phyloP scores from a whole-genome alignment of 1,284 basidiomycete genomes.

The Ustilago cynodontis region DNA sequence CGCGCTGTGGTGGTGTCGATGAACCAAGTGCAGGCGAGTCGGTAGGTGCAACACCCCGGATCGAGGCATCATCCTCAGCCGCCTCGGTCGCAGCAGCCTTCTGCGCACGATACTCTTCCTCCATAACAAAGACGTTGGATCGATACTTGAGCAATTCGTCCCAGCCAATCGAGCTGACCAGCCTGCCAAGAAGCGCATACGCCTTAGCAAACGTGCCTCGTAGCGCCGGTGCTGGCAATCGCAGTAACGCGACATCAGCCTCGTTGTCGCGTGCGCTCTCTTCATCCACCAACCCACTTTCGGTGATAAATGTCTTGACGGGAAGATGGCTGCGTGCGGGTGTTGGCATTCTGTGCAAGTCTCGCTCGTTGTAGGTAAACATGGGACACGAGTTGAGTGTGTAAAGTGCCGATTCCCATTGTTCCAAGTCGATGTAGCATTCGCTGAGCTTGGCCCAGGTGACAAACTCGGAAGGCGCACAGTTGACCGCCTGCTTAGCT shows the following conservation, averaged over 20 bases:
- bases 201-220: slow-evolving; percentile 96
- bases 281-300: slow-evolving; percentile 76
- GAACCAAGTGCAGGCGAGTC: slow-evolving; percentile 39
- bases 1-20: slow-evolving; percentile 40
- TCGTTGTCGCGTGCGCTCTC: slow-evolving; percentile 82
- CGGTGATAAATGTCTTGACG: slow-evolving; percentile 84
- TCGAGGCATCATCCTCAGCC: slow-evolving; percentile 36
- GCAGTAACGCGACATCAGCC: slow-evolving; percentile 91
- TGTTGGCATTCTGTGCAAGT: slow-evolving; percentile 87
- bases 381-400: slow-evolving; percentile 99
- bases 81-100: slow-evolving; percentile 67
- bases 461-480: slow-evolving; percentile 95
- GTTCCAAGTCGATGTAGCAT: slow-evolving; percentile 87
- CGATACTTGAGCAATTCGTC: slow-evolving; percentile 95
- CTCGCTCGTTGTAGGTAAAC: slow-evolving; percentile 98
- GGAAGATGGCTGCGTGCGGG: slow-evolving; percentile 88
- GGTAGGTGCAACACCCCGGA: slow-evolving; percentile 23
- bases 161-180: slow-evolving; percentile 96
- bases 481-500: slow-evolving; percentile 92
- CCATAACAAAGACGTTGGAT: slow-evolving; percentile 98
- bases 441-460: slow-evolving; percentile 99
- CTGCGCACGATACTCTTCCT: slow-evolving; percentile 90
- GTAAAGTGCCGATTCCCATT: slow-evolving; percentile 87
- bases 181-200: slow-evolving; percentile 86
- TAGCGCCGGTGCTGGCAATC: slow-evolving; percentile 91